phyloP scores from a whole-genome alignment of 495 filamentous ascomycete genomes.

The Aspergillus conjunctus region DNA sequence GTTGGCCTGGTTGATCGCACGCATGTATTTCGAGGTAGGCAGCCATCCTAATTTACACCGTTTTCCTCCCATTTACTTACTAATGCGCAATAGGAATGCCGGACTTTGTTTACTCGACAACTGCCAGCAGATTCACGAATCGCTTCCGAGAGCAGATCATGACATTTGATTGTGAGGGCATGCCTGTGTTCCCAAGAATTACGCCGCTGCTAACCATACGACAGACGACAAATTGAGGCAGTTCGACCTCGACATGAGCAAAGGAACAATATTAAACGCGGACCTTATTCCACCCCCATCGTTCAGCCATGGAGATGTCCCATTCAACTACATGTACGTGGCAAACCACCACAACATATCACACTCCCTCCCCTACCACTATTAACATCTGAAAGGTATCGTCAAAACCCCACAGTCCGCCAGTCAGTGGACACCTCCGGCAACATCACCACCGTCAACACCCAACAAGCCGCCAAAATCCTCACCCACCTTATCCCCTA shows the following conservation, averaged over 20 bases:
- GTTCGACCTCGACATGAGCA: constrained; percentile 70
- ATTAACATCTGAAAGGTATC: constrained; percentile 42
- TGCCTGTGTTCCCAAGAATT: constrained; percentile 11
- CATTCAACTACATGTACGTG: constrained; percentile 63
- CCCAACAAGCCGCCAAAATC: constrained; percentile 50
- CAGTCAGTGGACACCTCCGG: constrained; percentile 53
- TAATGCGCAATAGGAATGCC: constrained; percentile 46
- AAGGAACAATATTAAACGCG: constrained; percentile 56
- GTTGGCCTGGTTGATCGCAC: constrained; percentile 75
- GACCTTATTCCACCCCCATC: constrained; percentile 80
- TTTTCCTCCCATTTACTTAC: neutral
- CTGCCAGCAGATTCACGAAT: constrained; percentile 61
- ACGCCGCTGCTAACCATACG: neutral
- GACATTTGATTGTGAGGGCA: constrained; percentile 60
- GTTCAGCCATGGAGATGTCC: constrained; percentile 66
- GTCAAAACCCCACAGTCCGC: constrained; percentile 61
- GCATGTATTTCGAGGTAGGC: constrained; percentile 79
- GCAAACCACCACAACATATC: neutral
- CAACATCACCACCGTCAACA: constrained; percentile 54
- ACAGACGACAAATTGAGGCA: constrained; percentile 67
- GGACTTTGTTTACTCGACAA: constrained; percentile 77
- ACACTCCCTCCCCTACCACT: neutral
- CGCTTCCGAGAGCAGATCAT: constrained; percentile 66
- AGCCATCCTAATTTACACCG: constrained; percentile 1
- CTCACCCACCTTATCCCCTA: constrained; percentile 63